A percentile compares a stretch with the other conserved stretches of the same genome.
These are phyloP conservation scores for Thuidium tamariscinum DNA, from an alignment of 225 moss, liverwort and hornwort genomes.

Conservation along the genomic window DNA sequence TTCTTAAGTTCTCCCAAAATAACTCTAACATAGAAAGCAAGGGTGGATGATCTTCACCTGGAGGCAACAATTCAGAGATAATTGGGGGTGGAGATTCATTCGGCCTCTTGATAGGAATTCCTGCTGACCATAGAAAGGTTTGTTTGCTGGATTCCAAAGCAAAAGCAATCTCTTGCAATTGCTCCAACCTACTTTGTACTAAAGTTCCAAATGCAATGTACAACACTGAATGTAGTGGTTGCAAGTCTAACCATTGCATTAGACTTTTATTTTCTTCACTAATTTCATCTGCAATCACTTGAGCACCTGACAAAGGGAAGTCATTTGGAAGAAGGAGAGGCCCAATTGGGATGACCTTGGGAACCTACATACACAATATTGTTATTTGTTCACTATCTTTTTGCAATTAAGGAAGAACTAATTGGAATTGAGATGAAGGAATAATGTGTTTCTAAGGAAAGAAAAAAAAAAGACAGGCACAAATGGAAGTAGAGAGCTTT, in stretches of 20 bases:
- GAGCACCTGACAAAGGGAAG: neutral
- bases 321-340: neutral
- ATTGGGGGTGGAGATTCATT: neutral
- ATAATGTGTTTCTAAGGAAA: too few relatives aligned
- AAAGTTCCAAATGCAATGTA: conserved; percentile 11
- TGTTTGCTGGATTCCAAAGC: conserved; percentile 1
- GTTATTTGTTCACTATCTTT: accelerated
- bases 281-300: neutral
- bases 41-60: neutral
- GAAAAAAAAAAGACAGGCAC: too few relatives aligned
- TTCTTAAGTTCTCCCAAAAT: accelerated
- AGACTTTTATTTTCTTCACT: neutral
- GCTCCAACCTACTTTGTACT: neutral
- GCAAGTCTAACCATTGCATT: conserved; percentile 9
- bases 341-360: conserved; percentile 16
- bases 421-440: neutral
- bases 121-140: neutral
- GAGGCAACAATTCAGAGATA: neutral
- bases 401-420: accelerated
- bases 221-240: neutral
- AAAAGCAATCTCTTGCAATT: neutral
- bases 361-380: neutral
- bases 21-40: accelerated
- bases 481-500: neutral
- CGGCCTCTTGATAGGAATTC: neutral